Evolutionary conservation across 129 eudicot species (phyloP), one percentile per base, ranked within the genome.

Genomic region (Escallonia herrerae): DNA sequence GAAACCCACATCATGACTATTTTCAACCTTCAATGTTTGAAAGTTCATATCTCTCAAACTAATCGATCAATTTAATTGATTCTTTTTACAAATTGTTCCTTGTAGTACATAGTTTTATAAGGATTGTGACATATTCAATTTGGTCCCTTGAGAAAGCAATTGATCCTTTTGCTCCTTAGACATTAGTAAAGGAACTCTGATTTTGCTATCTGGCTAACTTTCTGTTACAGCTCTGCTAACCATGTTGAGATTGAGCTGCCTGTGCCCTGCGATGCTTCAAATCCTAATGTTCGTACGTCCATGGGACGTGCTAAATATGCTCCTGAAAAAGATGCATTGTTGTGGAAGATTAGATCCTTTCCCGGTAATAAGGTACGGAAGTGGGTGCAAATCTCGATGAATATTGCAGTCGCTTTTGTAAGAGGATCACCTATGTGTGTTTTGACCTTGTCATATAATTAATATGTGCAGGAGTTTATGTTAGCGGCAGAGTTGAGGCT

Each of bases 261-360:
- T 3, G 84, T 85, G 56, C 86, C 96, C 67, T 65, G 86, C 59
- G 96, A 91, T 77, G 87, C 96, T 39, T 80, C 89, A 12, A 91
- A 85, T 67, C 96, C 95, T 10, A 83, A 67, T 60, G 75, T 91
- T 51, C 84, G 86, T n/a, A 84, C 97, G 64, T 80, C 97, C 11
- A 84, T 82, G 90, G 97, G 97, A 40, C 67, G 81, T 49, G 96
- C 97, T 58, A 41, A 86, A 39, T 91, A 91, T 69, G 93, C 90
- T 15, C 97, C 97, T 62, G 97, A 91, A 58, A 79, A 76, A 6
- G 95, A 91, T 75, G 77, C 96, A 6, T 69, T 87, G 43, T 39
- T 87, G 41, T 91, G 96, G 97, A 87, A 83, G 62, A 85, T 91
- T 12, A 87, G 80, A 75, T 71, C 96, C 63, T 87, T 91, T 74